Evolutionary conservation across 805 yeast species (phyloP), one percentile per base, ranked within the genome.

Genomic region (Metschnikowia lunata): DNA sequence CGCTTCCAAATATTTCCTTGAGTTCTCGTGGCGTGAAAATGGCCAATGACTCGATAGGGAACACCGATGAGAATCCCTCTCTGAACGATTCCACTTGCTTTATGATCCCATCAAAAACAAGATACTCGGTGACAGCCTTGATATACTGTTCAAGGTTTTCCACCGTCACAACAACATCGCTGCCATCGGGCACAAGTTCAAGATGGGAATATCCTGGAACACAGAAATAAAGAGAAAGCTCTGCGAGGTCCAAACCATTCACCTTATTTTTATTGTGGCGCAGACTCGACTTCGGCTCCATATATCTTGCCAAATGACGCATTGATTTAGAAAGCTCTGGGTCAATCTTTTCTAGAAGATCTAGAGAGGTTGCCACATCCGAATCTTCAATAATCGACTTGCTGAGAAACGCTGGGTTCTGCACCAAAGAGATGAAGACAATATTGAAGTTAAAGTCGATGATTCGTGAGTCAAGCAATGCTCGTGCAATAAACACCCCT

Each of bases 401-500:
- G 23, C 30, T 39, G 26, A 38, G 42, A 26, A 28, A 33, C 10
- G 32, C n/a, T 7, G 51, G 57, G 37, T 62, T 50, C 46, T 76
- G 69, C 7, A 85, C 76, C 11, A 85, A 49, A 38, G 76, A 74
- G 59, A 91, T 85, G 57, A 91, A 88, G 3, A 80, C 61, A 0
- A 80, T 76, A 57, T 80, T 88, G 65, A 91, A 83, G 37, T 79
- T 72, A 61, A 91, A 82, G 60, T 93, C 98, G 37, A 91, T 75
- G 37, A 90, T 80, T 50, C 98, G 72, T n/a, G 87, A 82, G 62
- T 91, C 99, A 40, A 91, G 63, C 58, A 90, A 67, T 0, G 97
- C 85, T 47, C 97, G 74, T 0, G 96, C 97, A 41, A 89, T 72
- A 58, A 93, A 88, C 42, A 78, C 80, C 3, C 99, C 99, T 48